These are phyloP conservation scores for Colletotrichum sp. DNA, from an alignment of 2,329 filamentous ascomycete species.

Conservation along the genomic window DNA sequence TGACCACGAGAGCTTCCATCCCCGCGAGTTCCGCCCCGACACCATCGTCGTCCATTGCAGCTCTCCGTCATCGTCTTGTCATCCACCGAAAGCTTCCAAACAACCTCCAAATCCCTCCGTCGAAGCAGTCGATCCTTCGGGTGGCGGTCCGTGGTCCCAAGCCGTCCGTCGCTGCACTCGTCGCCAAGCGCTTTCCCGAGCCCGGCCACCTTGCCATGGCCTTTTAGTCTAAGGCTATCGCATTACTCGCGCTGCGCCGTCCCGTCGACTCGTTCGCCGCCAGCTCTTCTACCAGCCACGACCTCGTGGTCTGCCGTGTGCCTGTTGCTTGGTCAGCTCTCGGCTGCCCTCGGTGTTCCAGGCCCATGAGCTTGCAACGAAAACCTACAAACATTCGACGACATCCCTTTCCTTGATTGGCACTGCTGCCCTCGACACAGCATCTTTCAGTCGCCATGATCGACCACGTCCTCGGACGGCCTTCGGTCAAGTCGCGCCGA, in stretches of 20 bases:
- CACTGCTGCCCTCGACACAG: neutral
- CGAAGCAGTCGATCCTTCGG: neutral
- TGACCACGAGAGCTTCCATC: neutral
- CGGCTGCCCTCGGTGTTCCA: neutral
- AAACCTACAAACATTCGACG: neutral
- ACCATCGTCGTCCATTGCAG: neutral
- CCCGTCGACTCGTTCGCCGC: slow-evolving; percentile 8
- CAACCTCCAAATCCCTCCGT: neutral
- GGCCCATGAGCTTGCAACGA: neutral
- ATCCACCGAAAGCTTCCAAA: neutral
- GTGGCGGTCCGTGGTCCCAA: slow-evolving; percentile 11
- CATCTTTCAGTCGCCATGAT: slow-evolving; percentile 47
- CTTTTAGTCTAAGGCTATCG: slow-evolving; percentile 2
- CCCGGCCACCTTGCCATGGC: slow-evolving; percentile 3
- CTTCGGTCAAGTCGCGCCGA: slow-evolving; percentile 89
- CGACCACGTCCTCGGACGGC: slow-evolving; percentile 92
- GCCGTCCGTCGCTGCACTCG: neutral
- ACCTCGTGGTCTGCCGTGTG: neutral
- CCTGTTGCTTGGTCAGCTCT: slow-evolving; percentile 9
- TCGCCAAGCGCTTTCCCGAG: slow-evolving; percentile 4
- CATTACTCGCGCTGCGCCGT: slow-evolving; percentile 21
- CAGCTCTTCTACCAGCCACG: slow-evolving; percentile 2
- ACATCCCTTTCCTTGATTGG: neutral
- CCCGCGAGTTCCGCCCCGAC: neutral
- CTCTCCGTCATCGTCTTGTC: neutral